Base-by-base conservation (phyloP, 1,284 basidiomycete species). In the Nidula niveotomentosa region DNA sequence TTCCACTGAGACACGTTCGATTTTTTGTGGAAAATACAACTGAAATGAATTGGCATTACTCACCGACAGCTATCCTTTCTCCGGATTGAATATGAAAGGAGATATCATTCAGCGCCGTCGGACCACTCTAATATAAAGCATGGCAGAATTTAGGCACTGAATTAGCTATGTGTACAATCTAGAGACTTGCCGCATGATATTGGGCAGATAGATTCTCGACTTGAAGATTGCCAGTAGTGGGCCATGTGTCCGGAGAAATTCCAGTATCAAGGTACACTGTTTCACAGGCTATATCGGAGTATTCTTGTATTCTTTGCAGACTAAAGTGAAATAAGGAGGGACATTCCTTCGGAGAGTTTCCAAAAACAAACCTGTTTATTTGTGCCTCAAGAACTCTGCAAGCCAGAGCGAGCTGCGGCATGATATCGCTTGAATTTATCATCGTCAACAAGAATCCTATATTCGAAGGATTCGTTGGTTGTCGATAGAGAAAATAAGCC, bases 401-500 rank as follows among this genome's bases (percentile, higher is more conserved):
- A 23, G 23, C 4, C 23, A 23, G 23, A 23, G 23, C 23, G 23
- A 23, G 23, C 23, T 23, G 23, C 4, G 23, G 23, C 23, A 23
- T 23, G 4, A 23, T 23, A 4, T 23, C 23, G 23, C 23, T 23
- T 2, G 23, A 23, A 23, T 23, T 23, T 2, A 23, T 23, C 23
- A 23, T 23, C 23, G 23, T 23, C 23, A 23, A 23, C 23, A 23
- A 23, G 23, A 23, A 23, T 23, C 23, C 23, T 23, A 23, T 23
- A 23, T 23, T 23, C 23, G 23, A 23, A 23, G 72, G 65, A 15
- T 74, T 57, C 18, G 69, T 64, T n/a, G 69, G 63, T 36, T 49
- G 37, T 18, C 67, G 60, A 50, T 76, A 76, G 8, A 77, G 62
- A 13, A 78, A 58, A 56, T 77, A 80, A 6, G 69, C 65, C 0